Percentiles rank a stretch among this genome's conserved stretches.
Evolutionary conservation across 2,329 filamentous ascomycete species (phyloP).

Genomic region (Lasiodiplodia sp.): DNA sequence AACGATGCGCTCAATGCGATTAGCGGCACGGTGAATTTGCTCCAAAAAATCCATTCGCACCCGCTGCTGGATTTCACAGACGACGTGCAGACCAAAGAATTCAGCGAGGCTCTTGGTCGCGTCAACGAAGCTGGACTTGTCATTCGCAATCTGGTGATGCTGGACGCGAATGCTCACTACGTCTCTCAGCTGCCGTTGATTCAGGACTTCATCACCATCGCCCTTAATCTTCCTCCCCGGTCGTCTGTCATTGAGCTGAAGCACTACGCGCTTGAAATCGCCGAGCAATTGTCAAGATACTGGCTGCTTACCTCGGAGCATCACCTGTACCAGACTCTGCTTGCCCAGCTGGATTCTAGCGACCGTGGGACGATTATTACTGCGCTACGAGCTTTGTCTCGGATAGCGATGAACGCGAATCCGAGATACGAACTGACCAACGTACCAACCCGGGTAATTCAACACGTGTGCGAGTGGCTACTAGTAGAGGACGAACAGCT

Average conservation of each 20-base stretch:
- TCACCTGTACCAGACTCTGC: conserved; percentile 78
- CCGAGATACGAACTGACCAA: conserved; percentile 69
- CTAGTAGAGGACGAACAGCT: conserved; percentile 90
- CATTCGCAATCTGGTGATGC: conserved; percentile 93
- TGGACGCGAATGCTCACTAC: conserved; percentile 86
- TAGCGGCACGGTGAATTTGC: conserved; percentile 72
- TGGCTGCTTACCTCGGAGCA: conserved; percentile 75
- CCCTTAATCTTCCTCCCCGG: conserved; percentile 76
- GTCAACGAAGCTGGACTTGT: conserved; percentile 88
- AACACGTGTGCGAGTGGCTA: conserved; percentile 75
- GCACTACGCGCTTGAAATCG: conserved; percentile 89
- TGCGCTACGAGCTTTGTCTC: conserved; percentile 79
- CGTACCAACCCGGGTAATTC: conserved; percentile 71
- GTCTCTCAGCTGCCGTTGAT: conserved; percentile 77
- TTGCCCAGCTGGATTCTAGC: conserved; percentile 60
- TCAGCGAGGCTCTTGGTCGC: conserved; percentile 74
- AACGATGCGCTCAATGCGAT: conserved; percentile 69
- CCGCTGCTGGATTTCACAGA: conserved; percentile 66
- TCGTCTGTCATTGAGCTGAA: conserved; percentile 82
- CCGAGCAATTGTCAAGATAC: conserved; percentile 87
- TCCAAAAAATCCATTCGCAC: conserved; percentile 74
- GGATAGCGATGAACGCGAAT: conserved; percentile 82
- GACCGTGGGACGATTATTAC: conserved; percentile 86
- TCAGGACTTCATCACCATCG: conserved; percentile 82
- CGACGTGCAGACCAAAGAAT: conserved; percentile 75